Percentiles rank a stretch among this genome's conserved stretches.
These are phyloP conservation scores for Sporothrix inflata DNA, from an alignment of 2,329 filamentous ascomycete genomes.

Conservation along the genomic window DNA sequence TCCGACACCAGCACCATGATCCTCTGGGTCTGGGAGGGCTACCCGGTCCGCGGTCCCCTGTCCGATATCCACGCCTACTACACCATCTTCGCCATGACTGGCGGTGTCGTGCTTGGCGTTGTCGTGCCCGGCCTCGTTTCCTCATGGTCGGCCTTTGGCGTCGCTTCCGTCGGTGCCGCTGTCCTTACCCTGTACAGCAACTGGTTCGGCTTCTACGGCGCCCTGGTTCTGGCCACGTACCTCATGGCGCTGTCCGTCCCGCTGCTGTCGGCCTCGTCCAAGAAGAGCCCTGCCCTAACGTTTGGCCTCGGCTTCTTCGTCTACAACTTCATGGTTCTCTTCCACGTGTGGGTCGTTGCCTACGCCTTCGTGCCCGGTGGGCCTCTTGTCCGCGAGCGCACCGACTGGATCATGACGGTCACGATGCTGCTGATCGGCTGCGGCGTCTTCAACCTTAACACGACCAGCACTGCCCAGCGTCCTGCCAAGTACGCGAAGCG, in stretches of 20 bases:
- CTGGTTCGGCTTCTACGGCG: constrained; percentile 91
- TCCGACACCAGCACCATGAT: constrained; percentile 99
- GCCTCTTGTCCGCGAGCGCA: constrained; percentile 87
- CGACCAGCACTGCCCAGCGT: constrained; percentile 44
- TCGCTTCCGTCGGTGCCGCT: constrained; percentile 78
- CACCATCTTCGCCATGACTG: constrained; percentile 85
- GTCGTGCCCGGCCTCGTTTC: constrained; percentile 70
- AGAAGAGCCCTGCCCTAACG: constrained; percentile 73
- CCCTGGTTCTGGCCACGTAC: constrained; percentile 73
- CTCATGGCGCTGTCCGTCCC: constrained; percentile 78
- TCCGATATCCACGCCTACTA: constrained; percentile 87
- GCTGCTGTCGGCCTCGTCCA: constrained; percentile 74
- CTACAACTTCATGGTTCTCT: constrained; percentile 94
- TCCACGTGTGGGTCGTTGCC: constrained; percentile 97
- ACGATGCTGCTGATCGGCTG: constrained; percentile 84
- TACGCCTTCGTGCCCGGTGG: constrained; percentile 98
- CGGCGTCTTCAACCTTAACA: constrained; percentile 75
- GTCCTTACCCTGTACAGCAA: constrained; percentile 75
- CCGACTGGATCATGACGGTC: constrained; percentile 89
- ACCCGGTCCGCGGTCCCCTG: constrained; percentile 84
- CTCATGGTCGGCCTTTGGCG: constrained; percentile 77
- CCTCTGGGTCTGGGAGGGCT: constrained; percentile 97
- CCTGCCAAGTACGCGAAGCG: constrained; percentile 47
- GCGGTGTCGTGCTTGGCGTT: constrained; percentile 75
- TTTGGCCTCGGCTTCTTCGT: constrained; percentile 89